Conservation (phyloP, 2,329 filamentous ascomycete species). For the Lachnellula hyalina region DNA sequence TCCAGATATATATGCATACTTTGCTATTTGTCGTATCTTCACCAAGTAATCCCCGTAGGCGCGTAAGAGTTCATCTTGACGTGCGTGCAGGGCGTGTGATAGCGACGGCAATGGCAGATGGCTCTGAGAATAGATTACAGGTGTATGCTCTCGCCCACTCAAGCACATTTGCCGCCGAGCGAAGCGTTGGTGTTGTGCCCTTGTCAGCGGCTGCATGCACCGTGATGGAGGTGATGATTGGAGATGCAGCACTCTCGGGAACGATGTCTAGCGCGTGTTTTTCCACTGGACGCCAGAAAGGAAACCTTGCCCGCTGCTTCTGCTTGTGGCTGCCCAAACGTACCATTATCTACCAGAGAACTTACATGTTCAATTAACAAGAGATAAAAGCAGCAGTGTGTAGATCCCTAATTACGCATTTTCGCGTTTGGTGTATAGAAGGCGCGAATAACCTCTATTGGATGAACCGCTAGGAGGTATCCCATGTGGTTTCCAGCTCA, state of each 20-base stretch:
- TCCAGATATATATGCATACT: not conserved
- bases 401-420: not conserved
- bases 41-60: constrained; percentile 9
- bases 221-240: constrained; percentile 19
- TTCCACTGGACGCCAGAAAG: not conserved
- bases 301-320: not conserved
- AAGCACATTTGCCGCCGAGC: constrained; percentile 3
- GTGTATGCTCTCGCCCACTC: not conserved
- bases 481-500: not conserved
- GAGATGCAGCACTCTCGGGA: not conserved
- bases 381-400: not conserved
- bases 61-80: constrained; percentile 15
- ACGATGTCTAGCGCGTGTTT: not conserved
- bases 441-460: not conserved
- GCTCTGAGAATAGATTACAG: constrained; percentile 18
- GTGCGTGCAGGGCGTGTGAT: constrained; percentile 13
- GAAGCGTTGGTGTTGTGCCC: constrained; percentile 11
- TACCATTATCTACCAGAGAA: not conserved
- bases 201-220: constrained; percentile 19
- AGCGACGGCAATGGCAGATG: constrained; percentile 12
- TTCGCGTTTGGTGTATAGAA: not conserved
- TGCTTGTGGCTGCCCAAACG: not conserved
- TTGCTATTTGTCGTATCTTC: not conserved
- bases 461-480: not conserved
- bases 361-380: not conserved